phyloP scores from a whole-genome alignment of 139 green algal genomes.

The Yamagishiella unicocca region DNA sequence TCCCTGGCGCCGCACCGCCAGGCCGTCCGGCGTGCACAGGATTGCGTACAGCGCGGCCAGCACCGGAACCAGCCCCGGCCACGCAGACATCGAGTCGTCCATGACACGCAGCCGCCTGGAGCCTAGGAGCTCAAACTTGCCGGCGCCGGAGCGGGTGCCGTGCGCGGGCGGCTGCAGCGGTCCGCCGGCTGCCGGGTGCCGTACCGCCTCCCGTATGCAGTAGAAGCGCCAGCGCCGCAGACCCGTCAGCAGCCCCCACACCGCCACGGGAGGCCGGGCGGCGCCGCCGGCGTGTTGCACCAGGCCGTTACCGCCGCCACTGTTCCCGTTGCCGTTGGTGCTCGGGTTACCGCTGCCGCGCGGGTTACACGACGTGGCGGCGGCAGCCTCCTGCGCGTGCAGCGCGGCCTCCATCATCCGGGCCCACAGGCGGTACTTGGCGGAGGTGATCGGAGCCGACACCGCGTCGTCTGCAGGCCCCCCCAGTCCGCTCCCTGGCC shows the following conservation, averaged over 20 bases:
- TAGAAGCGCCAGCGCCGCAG: slow-evolving; percentile 10
- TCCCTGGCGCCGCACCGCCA: neutral
- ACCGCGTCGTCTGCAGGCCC: neutral
- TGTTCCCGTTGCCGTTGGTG: neutral
- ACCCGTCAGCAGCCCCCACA: slow-evolving; percentile 7
- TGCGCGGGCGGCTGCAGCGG: neutral
- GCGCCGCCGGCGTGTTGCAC: neutral
- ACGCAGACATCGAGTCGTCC: neutral
- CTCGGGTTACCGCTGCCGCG: too few species aligned
- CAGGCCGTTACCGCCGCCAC: too few species aligned
- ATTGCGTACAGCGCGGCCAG: slow-evolving; percentile 13
- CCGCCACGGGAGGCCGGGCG: neutral
- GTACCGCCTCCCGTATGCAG: neutral
- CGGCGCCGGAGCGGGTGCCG: neutral
- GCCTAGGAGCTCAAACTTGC: neutral
- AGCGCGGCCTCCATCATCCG: slow-evolving; percentile 21
- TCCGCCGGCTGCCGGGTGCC: neutral
- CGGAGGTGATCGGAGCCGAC: too few species aligned
- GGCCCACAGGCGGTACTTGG: slow-evolving; percentile 5
- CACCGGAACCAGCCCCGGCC: slow-evolving; percentile 6
- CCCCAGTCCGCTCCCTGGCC: neutral
- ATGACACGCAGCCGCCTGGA: neutral
- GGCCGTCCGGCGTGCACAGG: neutral
- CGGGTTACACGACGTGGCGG: neutral
- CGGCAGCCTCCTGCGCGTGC: neutral